Evolutionary conservation across 2,329 filamentous ascomycete genomes (phyloP), one percentile per base, ranked within the genome.

Genomic region (Ilyonectria sp.): DNA sequence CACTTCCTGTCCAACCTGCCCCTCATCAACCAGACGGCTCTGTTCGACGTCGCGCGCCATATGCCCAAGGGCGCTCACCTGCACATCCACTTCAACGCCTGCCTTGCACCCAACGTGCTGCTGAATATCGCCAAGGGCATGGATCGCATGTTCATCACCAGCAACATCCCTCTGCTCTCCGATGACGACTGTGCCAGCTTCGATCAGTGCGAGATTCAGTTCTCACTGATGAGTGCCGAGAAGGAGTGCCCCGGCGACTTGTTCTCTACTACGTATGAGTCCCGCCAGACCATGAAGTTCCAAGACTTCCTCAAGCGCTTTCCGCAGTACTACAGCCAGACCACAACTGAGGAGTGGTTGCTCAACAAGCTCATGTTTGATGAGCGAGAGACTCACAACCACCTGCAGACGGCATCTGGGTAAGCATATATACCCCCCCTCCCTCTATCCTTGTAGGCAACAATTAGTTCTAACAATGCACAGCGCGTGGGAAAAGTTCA

Each of bases 21-120:
- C 60, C 78, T 88, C 46, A 88, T 92, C 71, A 79, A 85, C 43
- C 59, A 84, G 53, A 93, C 91, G 9, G 79, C 82, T 49, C 75
- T 94, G 15, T 89, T 90, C 71, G 71, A 82, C 31, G 85, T 92
- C 29, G 87, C 90, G 6, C 82, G 81, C 35, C 76, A 78, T 63
- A 87, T 93, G 83, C 92, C 92, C 47, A 94, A 94, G 78, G 92
- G 92, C 2, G 87, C 87, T 0, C 90, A 94, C 76, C 82, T 94
- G 26, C 92, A 94, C 78, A 87, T 94, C 26, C 92, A 94, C 78
- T 94, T 93, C 83, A 94, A 94, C 77, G 87, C 92, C n/a, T 93
- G 92, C 67, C 82, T 94, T 5, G 82, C 84, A 15, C 91, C 92
- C 10, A 78, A 83, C 2, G 84, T 90, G 6, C 82, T 94, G 21